Evolutionary conservation across 2,329 filamentous ascomycete genomes (phyloP), one percentile per base, ranked within the genome.

Genomic region (Stagonosporopsis chrysanthemi): DNA sequence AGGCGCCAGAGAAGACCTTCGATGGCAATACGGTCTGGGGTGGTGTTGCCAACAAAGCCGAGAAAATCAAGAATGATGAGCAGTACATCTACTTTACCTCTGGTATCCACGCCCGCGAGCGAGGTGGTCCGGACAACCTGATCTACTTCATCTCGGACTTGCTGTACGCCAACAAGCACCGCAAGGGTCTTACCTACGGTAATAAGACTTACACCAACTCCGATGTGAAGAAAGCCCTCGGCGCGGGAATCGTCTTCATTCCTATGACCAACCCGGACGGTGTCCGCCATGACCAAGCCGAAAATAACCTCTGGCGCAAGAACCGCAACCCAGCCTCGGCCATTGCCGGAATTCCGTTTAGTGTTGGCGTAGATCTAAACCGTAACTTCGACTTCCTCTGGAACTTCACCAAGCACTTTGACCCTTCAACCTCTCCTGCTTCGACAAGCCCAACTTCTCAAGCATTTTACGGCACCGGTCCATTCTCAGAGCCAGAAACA

Each of bases 141-240:
- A 74, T 87, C 40, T 85, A 85, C 75, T 86, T 85, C 70, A 75
- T 86, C 36, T 75, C 82, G 0, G 85, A 87, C 66, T 76, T 87
- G 7, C 77, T 87, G 2, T 79, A 80, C 48, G 85, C 85, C 12
- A 78, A 82, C 59, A 77, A 81, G 66, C 74, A 79, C 43, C 77
- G 79, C 19, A 78, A 74, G 9, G 84, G 84, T 7, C 67, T 87
- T 12, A 76, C 72, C 1, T 87, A 84, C 63, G 84, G 83, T 35
- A 77, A 77, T 56, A 79, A 81, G 59, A 78, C 73, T 0, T 87
- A 83, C 72, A 81, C 81, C 38, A 77, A 80, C 53, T 77, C 75
- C 12, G 76, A 87, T 31, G 84, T 87, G 40, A 77, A 78, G 65
- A 79, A 74, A 22, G 84, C 80, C 12, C 75, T 86, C 9, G 76